A percentile compares a stretch with the other conserved stretches of the same genome.
Evolutionary conservation across 2,329 filamentous ascomycete genomes (phyloP).

Genomic region (Dactylellina sp.): DNA sequence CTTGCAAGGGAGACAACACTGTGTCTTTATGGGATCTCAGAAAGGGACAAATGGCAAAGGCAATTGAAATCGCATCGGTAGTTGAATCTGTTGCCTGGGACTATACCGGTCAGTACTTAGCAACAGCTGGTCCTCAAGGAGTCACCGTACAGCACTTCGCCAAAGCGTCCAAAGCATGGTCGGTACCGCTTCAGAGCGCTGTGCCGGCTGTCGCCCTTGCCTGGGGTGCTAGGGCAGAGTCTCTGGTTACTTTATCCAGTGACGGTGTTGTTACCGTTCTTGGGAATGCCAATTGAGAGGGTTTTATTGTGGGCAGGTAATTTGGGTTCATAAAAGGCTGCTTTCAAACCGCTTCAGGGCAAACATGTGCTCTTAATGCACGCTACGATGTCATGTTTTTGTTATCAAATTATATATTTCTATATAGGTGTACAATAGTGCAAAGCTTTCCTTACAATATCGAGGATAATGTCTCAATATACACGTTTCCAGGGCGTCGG

Average conservation of each 20-base stretch:
- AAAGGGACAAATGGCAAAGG: slow-evolving; percentile 83
- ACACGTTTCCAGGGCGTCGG: slow-evolving; percentile 5
- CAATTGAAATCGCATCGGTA: slow-evolving; percentile 84
- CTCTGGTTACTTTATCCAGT: slow-evolving; percentile 77
- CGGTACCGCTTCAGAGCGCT: slow-evolving; percentile 82
- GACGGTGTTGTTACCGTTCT: slow-evolving; percentile 82
- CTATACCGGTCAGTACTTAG: slow-evolving; percentile 92
- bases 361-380: slow-evolving; percentile 38
- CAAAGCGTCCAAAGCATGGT: slow-evolving; percentile 89
- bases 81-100: slow-evolving; percentile 87
- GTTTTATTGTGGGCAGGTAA: no score
- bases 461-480: background rate
- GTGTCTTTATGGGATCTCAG: slow-evolving; percentile 92
- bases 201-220: slow-evolving; percentile 77
- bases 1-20: slow-evolving; percentile 78
- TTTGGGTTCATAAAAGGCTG: slow-evolving; percentile 46
- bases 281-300: slow-evolving; percentile 67
- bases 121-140: slow-evolving; percentile 81
- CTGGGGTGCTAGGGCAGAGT: slow-evolving; percentile 82
- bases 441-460: background rate
- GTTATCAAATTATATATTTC: slow-evolving; percentile 16
- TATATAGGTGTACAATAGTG: slow-evolving; percentile 45
- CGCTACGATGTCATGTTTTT: slow-evolving; percentile 55
- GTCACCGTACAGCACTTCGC: slow-evolving; percentile 89
- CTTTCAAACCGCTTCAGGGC: slow-evolving; percentile 3